phyloP scores from a whole-genome alignment of 1,139 yeast species.

The Candida sojae region DNA sequence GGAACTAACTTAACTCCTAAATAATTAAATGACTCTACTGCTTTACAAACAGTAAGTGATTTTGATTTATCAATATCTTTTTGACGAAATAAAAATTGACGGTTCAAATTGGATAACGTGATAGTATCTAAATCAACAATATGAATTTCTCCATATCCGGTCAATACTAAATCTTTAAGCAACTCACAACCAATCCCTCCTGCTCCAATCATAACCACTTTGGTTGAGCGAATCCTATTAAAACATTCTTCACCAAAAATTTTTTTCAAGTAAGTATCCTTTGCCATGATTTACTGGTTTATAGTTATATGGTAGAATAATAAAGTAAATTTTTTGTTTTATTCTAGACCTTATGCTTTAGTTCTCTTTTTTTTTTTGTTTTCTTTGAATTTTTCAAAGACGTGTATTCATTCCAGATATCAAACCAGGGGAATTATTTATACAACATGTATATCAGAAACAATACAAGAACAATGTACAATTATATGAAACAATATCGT shows the following conservation, averaged over 20 bases:
- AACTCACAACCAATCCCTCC: constrained; percentile 99
- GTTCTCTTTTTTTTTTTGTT: background rate
- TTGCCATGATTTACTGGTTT: constrained; percentile 26
- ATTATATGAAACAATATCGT: background rate
- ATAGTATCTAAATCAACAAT: constrained; percentile 94
- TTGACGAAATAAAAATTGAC: constrained; percentile 88
- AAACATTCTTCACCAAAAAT: constrained; percentile 45
- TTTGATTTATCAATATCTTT: constrained; percentile 87
- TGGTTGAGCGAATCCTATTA: constrained; percentile 39
- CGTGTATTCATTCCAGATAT: background rate
- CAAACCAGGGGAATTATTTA: too few species aligned
- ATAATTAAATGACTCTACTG: constrained; percentile 79
- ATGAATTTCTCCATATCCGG: constrained; percentile 89
- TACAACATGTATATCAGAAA: background rate
- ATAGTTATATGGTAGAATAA: background rate
- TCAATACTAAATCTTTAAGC: constrained; percentile 76
- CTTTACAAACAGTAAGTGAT: constrained; percentile 77
- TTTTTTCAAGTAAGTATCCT: constrained; percentile 44
- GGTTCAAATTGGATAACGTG: constrained; percentile 84
- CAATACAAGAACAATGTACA: background rate
- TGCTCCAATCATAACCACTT: constrained; percentile 89
- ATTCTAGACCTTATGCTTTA: too few species aligned
- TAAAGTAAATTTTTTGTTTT: background rate
- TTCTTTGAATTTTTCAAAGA: background rate
- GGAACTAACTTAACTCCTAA: constrained; percentile 67